Base-by-base conservation (phyloP, 441 rosid species). In the Pelargonium hybrid region DNA sequence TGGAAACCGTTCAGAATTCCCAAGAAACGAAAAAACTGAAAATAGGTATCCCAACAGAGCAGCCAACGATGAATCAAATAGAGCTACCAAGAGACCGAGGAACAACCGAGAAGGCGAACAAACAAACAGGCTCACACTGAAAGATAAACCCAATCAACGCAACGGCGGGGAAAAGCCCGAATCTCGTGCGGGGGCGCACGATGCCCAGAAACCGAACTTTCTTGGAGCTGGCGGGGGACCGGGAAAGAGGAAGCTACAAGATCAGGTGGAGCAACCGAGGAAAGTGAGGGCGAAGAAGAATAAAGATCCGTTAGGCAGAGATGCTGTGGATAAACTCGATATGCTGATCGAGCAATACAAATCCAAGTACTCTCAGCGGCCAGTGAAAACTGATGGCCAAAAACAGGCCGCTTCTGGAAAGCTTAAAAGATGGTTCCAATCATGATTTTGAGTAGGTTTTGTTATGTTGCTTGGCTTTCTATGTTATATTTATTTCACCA, bases 401-500 rank as follows among this genome's bases (percentile, higher is more conserved):
- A 87, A 81, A 68, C 84, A 82, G 52, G 81, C 41, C 6, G 65
- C 81, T 34, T 76, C 85, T 2, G 85, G 78, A 31, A 82, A 82
- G 73, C 83, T 83, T 25, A 84, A 85, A 72, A 82, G 85, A 80
- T 89, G 97, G 98, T 89, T 86, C 66, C 87, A 87, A 79, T 78
- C 83, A 0, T 88, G 74, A 74, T 74, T 25, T 56, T 66, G 25
- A 3, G 65, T n/a, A 13, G 65, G 70, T 50, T 67, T 62, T 73
- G 48, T 54, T 34, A 0, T 34, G 41, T 34, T 34, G 41, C 41
- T 34, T 6, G 0, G 41, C 41, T 34, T 34, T 6, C 5, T 34
- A 34, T 21, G 37, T 23, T 61, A 31, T 1, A 61, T 61, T 61
- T 61, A 34, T 14, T 61, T 4, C 8, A 11, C 7, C 3, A 10